These are phyloP conservation scores for Cladosporium colombiae DNA, from an alignment of 2,329 filamentous ascomycete genomes.

Conservation along the genomic window DNA sequence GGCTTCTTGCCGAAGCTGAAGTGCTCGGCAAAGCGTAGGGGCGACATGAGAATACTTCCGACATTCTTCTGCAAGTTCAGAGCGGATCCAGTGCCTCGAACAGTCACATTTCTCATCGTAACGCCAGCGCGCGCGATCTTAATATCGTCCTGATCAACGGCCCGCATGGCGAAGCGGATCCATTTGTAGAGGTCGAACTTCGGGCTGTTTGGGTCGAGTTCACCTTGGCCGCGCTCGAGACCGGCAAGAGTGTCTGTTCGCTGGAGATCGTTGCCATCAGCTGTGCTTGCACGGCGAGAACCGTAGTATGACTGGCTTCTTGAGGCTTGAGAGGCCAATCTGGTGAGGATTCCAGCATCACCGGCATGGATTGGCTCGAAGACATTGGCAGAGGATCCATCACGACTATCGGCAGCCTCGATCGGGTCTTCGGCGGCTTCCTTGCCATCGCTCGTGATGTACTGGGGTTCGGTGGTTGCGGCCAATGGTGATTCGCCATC, in stretches of 20 bases:
- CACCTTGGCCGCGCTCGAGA: constrained; percentile 48
- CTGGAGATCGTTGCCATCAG: constrained; percentile 26
- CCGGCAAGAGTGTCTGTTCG: constrained; percentile 37
- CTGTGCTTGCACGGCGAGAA: constrained; percentile 22
- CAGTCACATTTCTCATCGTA: constrained; percentile 64
- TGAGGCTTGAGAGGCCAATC: constrained; percentile 26
- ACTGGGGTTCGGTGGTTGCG: constrained; percentile 16
- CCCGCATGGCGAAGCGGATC: constrained; percentile 50
- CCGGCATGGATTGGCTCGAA: constrained; percentile 26
- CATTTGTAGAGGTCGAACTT: constrained; percentile 59
- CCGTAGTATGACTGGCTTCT: constrained; percentile 24
- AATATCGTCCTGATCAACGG: constrained; percentile 58
- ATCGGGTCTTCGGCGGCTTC: constrained; percentile 31
- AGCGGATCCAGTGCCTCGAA: constrained; percentile 66
- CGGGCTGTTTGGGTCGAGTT: constrained; percentile 54
- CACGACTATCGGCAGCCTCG: constrained; percentile 7
- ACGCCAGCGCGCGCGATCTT: constrained; percentile 59
- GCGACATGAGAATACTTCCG: constrained; percentile 58
- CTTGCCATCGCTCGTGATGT: constrained; percentile 32
- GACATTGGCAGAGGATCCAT: constrained; percentile 20
- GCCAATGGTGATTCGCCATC: constrained; percentile 4
- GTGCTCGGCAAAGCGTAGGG: constrained; percentile 58
- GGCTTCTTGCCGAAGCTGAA: constrained; percentile 51
- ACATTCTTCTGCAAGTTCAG: constrained; percentile 71
- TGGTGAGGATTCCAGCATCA: constrained; percentile 25